Percentiles rank a stretch among this genome's conserved stretches.
These are phyloP conservation scores for Circinella umbellata DNA, from an alignment of 371 early-diverging fungal genomes.

Conservation along the genomic window DNA sequence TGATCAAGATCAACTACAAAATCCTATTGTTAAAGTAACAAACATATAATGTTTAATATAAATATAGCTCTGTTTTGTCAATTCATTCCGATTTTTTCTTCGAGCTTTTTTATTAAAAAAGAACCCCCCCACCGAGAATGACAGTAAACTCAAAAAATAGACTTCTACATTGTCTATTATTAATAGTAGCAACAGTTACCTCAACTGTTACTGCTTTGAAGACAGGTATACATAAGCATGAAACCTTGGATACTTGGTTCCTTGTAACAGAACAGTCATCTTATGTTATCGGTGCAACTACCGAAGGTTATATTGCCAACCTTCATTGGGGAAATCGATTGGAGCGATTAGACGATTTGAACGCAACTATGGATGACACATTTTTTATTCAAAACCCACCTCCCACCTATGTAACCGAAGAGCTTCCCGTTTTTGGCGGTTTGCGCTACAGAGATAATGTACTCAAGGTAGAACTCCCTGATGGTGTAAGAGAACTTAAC, in stretches of 20 bases:
- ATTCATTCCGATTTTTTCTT: no score
- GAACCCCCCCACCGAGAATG: no score
- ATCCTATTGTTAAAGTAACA: no score
- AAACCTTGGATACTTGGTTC: conserved; percentile 33
- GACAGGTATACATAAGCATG: conserved; percentile 30
- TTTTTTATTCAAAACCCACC: conserved; percentile 39
- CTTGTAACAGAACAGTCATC: conserved; percentile 34
- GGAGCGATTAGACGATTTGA: conserved; percentile 10
- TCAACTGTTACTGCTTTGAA: conserved; percentile 6
- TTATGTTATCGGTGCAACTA: conserved; percentile 39
- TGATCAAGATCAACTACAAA: no score
- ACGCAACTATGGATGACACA: conserved; percentile 9
- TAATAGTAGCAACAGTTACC: not conserved
- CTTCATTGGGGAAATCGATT: conserved; percentile 46
- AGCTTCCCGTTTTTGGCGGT: conserved; percentile 47
- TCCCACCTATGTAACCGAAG: conserved; percentile 38
- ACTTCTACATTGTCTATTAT: not conserved
- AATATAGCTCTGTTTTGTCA: no score
- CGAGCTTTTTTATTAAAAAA: no score
- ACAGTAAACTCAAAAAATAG: not conserved
- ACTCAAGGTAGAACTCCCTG: conserved; percentile 28
- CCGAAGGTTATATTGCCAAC: conserved; percentile 30
- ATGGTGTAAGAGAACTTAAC: conserved; percentile 39
- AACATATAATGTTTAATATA: no score
- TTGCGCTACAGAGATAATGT: conserved; percentile 37